Base-by-base conservation (phyloP, 1,284 basidiomycete species). In the Fistulinella staudtii region DNA sequence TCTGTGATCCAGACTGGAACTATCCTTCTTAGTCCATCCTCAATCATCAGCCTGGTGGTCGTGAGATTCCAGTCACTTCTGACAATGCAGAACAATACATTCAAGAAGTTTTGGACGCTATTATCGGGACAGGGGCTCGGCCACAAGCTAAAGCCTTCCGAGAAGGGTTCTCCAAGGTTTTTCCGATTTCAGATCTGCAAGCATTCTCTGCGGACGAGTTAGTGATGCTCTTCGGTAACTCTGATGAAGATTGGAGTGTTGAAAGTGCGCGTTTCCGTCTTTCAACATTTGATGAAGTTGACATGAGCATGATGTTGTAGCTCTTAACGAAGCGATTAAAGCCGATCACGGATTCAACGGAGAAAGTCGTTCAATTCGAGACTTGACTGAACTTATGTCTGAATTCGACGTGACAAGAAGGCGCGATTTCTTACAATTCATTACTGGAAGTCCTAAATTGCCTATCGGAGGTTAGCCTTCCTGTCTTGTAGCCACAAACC, bases 291-390 rank as follows among this genome's bases (percentile, higher is more conserved):
- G 13, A 9, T 17, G 33, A 5, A 25, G 44, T 31, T 55, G 30
- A 56, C n/a, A n/a, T n/a, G n/a, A n/a, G n/a, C 48, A 18, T 18
- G 22, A 40, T 37, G 43, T 44, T 17, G 8, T 22, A 66, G 94
- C 93, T n/a, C 75, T 99, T 35, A 82, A 80, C 43, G 90, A 93
- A 60, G 81, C 87, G 5, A 70, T 98, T 68, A 98, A 98, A 67
- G 95, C 96, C 9, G 96, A 99, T 61, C 96, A 99, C 64, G 96
- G 96, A 9, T 98, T 95, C 74, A 94, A 94, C 53, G 82, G 89
- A 17, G 95, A 98, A 64, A 95, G 91, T 61, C 80, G 83, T 23
- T 82, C 93, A 1, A 93, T 99, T 54, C 82, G 84, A 35, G 85
- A 93, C 60, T 75, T 99, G 49, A 70, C 97, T 28, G 85, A 88